These are phyloP conservation scores for Nepenthes mirabilis DNA, from an alignment of 148 eudicot species.

Conservation along the genomic window DNA sequence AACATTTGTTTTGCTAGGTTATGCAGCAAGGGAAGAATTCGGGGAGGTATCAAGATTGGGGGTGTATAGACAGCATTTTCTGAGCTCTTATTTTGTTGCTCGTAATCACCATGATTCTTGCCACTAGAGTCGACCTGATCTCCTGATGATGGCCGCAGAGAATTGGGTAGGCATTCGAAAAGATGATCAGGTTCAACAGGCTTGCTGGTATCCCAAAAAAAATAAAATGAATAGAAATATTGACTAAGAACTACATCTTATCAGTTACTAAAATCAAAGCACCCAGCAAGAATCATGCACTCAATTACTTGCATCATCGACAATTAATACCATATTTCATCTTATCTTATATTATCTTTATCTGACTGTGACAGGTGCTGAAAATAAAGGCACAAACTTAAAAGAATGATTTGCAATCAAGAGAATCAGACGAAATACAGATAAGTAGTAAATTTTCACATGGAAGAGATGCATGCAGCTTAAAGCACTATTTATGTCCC, in stretches of 20 bases:
- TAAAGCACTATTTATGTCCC: too few relatives aligned
- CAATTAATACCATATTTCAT: too few relatives aligned
- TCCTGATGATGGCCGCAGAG: constrained; percentile 79
- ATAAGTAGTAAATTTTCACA: too few relatives aligned
- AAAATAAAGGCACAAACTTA: too few relatives aligned
- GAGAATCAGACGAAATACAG: too few relatives aligned
- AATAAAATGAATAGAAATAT: background rate
- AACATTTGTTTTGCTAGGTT: constrained; percentile 91
- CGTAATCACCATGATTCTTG: constrained; percentile 55
- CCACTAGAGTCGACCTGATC: constrained; percentile 37
- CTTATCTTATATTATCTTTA: too few relatives aligned
- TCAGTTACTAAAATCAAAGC: background rate
- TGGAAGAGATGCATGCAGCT: too few relatives aligned
- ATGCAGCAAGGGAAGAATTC: constrained; percentile 82
- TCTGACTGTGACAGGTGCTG: too few relatives aligned
- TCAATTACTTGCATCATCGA: too few relatives aligned
- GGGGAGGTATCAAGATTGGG: constrained; percentile 82
- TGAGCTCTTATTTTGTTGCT: constrained; percentile 24
- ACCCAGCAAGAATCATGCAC: background rate
- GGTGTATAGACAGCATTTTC: constrained; percentile 84
- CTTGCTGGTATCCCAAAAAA: constrained; percentile 41
- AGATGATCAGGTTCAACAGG: constrained; percentile 95
- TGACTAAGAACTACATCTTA: background rate
- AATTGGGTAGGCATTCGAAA: constrained; percentile 87
- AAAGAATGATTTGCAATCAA: too few relatives aligned